phyloP scores from a whole-genome alignment of 768 basidiomycete species.

The Termitomyces titanicus region DNA sequence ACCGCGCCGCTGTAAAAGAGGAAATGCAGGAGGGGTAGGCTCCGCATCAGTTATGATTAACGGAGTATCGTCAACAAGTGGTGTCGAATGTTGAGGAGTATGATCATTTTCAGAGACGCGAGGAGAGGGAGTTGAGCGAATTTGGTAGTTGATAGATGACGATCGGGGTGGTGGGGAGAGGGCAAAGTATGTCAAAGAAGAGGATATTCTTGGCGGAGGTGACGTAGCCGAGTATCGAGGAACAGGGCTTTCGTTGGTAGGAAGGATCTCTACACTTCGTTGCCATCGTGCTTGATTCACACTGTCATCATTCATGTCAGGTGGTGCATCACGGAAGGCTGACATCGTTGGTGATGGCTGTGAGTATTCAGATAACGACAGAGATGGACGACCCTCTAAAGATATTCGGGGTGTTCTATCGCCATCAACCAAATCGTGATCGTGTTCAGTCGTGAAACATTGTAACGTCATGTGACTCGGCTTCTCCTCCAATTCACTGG shows the following conservation, averaged over 20 bases:
- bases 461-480: slow-evolving; percentile 22
- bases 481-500: slow-evolving; percentile 19
- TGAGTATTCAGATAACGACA: slow-evolving; percentile 55
- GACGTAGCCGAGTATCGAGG: slow-evolving; percentile 40
- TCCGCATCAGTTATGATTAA: slow-evolving; percentile 36
- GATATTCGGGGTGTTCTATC: slow-evolving; percentile 40
- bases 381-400: slow-evolving; percentile 49
- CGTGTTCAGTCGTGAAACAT: slow-evolving; percentile 37
- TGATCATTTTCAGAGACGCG: slow-evolving; percentile 17
- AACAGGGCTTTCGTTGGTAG: slow-evolving; percentile 23
- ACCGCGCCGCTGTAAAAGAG: slow-evolving; percentile 29
- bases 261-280: slow-evolving; percentile 15
- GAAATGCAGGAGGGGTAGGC: slow-evolving; percentile 41
- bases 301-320: slow-evolving; percentile 27
- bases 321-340: slow-evolving; percentile 64
- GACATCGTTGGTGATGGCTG: slow-evolving; percentile 73
- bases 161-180: slow-evolving; percentile 56
- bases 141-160: slow-evolving; percentile 27
- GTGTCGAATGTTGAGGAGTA: slow-evolving; percentile 11
- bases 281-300: slow-evolving; percentile 23
- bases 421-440: slow-evolving; percentile 32
- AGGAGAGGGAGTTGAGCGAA: slow-evolving; percentile 19
- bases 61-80: slow-evolving; percentile 25
- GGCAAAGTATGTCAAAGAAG: slow-evolving; percentile 51
- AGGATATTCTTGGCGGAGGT: slow-evolving; percentile 64